Evolutionary conservation across 441 rosid species (phyloP), one percentile per base, ranked within the genome.

Genomic region (Croton setiger): DNA sequence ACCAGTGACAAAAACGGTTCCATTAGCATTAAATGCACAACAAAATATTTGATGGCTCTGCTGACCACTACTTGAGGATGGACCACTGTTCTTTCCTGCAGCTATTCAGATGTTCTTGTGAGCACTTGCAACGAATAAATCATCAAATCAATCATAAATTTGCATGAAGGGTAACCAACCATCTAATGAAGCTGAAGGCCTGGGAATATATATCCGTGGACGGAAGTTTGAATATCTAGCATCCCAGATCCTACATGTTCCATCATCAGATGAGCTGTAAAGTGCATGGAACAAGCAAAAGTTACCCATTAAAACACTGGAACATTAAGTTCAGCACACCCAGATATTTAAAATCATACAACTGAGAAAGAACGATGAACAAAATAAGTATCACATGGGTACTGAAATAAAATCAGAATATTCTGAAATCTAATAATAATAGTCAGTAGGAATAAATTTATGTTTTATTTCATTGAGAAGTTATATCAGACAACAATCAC

Each of bases 221-320:
- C 79, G 57, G 74, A 85, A 73, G 57, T 85, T 87, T 37, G 97
- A 80, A 81, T 74, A 68, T 76, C 95, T 86, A 74, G 96, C 96
- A 87, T 96, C 99, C 99, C 98, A 96, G 76, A 96, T 85, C 82
- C 99, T 90, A 77, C 99, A 96, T 62, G 99, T 96, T 74, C 99
- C 98, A 79, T 96, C 99, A 82, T 96, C 98, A 15, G 99, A 93
- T 63, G 99, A 93, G 77, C 98, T 93, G 84, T 74, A 78, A 20
- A 72, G 48, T 87, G 78, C 71, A 74, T 43, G 69, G 20, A 21
- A 70, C 15, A 21, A 67, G 23, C 17, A 47, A 72, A 68, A 63
- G 45, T n/a, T 55, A 60, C 4, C 61, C 57, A 72, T 36, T 43
- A 55, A 58, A 20, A 21, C 39, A 41, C 7, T 9, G 64, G 18